Base-by-base conservation (phyloP, 2,329 filamentous ascomycete species). In the Stemphylium vesicarium region DNA sequence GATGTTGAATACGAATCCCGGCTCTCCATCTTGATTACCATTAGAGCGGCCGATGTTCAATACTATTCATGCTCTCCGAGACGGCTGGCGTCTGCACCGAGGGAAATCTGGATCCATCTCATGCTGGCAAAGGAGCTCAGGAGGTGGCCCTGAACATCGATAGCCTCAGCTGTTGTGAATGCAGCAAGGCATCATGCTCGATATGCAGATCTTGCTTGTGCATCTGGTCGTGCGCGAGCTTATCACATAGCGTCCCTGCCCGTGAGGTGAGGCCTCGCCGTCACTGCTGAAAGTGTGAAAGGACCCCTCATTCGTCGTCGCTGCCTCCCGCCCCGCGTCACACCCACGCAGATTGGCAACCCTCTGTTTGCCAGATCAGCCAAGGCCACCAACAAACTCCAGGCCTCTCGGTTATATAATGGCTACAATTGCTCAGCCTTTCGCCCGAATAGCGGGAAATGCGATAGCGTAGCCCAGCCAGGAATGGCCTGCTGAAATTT, bases 391-490 rank as follows among this genome's bases (percentile, higher is more conserved):
- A 12, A 11, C 22, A 47, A 31, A 22, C 33, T 22, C 35, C 6
- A 32, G 11, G 15, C 31, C 35, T 18, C 38, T 47, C 20, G 44
- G 44, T n/a, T 47, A 47, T 39, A 31, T 47, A 39, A 18, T n/a
- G 13, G 16, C 24, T 31, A 8, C n/a, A 22, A 38, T 29, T 22
- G 2, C 13, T 43, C 41, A 33, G 32, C 2, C 2, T 22, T 43
- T 43, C 10, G 29, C 41, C 29, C 18, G n/a, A 26, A 20, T 31
- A 12, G 32, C 29, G n/a, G 29, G 29, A 18, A 29, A 15, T 12
- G 12, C 15, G 26, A 15, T 26, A 16, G 18, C 15, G 41, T 26
- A 26, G 41, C 41, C n/a, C 26, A 26, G 41, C 32, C 20, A 26
- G 41, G 26, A 31, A 16, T 43, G 11, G 15, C 15, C 26, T 33